Evolutionary conservation across 2,329 filamentous ascomycete genomes (phyloP).

Genomic region (Clonostachys sp.): DNA sequence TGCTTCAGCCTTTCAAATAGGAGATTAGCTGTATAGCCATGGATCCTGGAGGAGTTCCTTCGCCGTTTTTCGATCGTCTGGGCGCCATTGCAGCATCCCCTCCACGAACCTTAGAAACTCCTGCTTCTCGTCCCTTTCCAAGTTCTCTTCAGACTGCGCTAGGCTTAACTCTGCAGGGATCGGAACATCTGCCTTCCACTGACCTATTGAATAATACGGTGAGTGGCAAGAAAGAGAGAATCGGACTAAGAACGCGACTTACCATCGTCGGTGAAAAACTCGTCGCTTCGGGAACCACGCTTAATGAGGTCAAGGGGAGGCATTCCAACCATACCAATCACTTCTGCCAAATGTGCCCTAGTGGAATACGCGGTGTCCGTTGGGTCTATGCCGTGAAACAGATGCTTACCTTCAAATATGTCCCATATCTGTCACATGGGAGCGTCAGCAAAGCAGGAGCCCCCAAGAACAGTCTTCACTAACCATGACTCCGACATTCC

Average conservation of each 20-base stretch:
- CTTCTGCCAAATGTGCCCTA: constrained; percentile 13
- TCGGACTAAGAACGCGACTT: background rate
- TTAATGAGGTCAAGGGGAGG: constrained; percentile 10
- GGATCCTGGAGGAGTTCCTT: constrained; percentile 6
- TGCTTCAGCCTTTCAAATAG: no score
- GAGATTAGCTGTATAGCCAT: background rate
- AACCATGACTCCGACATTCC: constrained; percentile 11
- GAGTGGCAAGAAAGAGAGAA: background rate
- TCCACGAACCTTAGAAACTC: constrained; percentile 11
- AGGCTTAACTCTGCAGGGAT: background rate
- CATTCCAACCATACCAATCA: constrained; percentile 12
- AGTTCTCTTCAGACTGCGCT: background rate
- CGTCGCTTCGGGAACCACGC: constrained; percentile 3
- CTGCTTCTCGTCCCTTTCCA: constrained; percentile 10
- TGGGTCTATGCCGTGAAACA: constrained; percentile 10
- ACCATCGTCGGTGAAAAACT: constrained; percentile 7
- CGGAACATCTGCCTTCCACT: constrained; percentile 4
- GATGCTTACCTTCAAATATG: constrained; percentile 10
- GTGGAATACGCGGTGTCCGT: constrained; percentile 8
- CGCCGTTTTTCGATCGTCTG: constrained; percentile 15
- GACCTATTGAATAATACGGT: background rate
- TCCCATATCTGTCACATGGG: constrained; percentile 10
- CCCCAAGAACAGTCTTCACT: no score
- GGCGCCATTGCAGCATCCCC: constrained; percentile 16
- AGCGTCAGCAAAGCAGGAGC: no score